These are phyloP conservation scores for Coemansia sp. DNA, from an alignment of 192 early-diverging fungal genomes.

Conservation along the genomic window DNA sequence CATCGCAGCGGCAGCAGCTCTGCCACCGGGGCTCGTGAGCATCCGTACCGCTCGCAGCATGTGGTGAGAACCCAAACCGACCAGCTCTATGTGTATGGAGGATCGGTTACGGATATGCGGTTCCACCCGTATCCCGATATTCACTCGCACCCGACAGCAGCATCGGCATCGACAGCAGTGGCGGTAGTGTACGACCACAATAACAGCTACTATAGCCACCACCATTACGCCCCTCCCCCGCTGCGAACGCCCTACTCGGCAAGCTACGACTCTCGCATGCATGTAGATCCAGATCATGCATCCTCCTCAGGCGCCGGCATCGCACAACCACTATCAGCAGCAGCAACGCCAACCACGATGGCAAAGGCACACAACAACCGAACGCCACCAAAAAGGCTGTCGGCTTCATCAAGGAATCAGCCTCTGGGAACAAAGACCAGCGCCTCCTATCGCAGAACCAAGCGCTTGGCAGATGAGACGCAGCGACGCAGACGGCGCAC, in stretches of 20 bases:
- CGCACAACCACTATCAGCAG: slow-evolving; percentile 1
- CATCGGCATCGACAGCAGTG: no score
- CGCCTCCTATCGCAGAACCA: background rate
- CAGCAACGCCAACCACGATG: slow-evolving; percentile 3
- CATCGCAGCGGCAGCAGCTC: background rate
- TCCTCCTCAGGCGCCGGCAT: background rate
- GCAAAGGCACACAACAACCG: background rate
- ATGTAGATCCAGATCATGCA: background rate
- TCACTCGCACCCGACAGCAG: background rate
- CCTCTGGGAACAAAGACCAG: slow-evolving; percentile 3
- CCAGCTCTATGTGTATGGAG: background rate
- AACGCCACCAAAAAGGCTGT: background rate
- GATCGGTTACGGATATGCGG: slow-evolving; percentile 16
- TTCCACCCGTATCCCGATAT: slow-evolving; percentile 54
- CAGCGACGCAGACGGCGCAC: slow-evolving; percentile 43
- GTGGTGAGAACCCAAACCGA: background rate
- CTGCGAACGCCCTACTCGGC: background rate
- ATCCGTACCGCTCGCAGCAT: background rate
- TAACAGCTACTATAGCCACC: background rate
- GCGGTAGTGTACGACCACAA: no score
- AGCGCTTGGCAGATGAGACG: slow-evolving; percentile 3
- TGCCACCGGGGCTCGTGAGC: background rate
- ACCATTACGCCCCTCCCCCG: background rate
- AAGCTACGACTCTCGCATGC: background rate
- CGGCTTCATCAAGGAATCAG: background rate